Evolutionary conservation across 306 rosid species (phyloP), one percentile per base, ranked within the genome.

Genomic region (Arachis hypogaea): DNA sequence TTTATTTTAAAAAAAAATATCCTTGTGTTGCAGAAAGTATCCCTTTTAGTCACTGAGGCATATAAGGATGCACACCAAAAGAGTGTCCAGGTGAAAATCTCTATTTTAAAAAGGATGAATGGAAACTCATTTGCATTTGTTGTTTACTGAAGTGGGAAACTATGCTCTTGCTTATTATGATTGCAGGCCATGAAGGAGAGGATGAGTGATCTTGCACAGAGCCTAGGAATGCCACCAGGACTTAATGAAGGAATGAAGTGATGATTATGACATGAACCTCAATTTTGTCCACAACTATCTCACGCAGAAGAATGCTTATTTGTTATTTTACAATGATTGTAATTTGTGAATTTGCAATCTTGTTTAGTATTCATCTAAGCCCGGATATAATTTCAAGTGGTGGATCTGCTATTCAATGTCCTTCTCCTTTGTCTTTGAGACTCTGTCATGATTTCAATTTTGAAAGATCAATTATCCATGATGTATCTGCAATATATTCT

Each of bases 21-120:
- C 60, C 75, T 78, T 58, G 36, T 9, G 8, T 58, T 78, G 86
- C 90, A 92, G 92, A 88, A 92, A 84, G 81, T 92, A 16, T 86
- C 94, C 9, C 88, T 86, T 82, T 77, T 90, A 82, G 76, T 90
- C 66, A 87, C 92, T 0, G 98, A 93, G 74, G 98, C 98, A 60
- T 90, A 93, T 84, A 85, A 82, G 69, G 93, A 93, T 66, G 98
- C 98, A 58, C 88, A 90, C 63, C 88, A 88, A 85, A 93, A 93
- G 84, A 89, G 95, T 69, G 96, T 88, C 36, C 81, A 7, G 92
- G 92, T 86, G 46, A 82, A 77, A 77, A 49, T 41, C 22, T 55
- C 18, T n/a, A 49, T 63, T 58, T 57, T 63, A 51, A 40, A 46
- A 7, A 52, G 59, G 18, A 22, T 69, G 9, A 78, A 49, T 74